Evolutionary conservation across 768 basidiomycete genomes (phyloP), one percentile per base, ranked within the genome.

Genomic region (Pisolithus tinctorius): DNA sequence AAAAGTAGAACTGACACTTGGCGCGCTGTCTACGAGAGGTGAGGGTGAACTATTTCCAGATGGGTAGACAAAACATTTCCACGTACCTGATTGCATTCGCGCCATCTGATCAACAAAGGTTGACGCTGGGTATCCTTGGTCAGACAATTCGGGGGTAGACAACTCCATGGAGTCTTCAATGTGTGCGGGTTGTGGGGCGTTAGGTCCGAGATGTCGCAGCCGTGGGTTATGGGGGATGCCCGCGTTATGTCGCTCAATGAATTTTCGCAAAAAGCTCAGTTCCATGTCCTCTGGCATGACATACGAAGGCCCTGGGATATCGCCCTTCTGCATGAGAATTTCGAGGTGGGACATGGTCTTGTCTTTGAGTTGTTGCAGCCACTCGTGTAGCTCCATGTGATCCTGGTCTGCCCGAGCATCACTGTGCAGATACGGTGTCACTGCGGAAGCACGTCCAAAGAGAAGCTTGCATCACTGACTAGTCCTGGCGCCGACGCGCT

Each of bases 261-360:
- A 90, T 68, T 85, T 87, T 55, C 86, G 81, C 42, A 90, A 78
- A 69, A 89, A 90, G 0, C 82, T 67, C 53, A 90, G 75, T 60
- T 90, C 87, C 62, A 87, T 66, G 57, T 86, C 81, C 60, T 89
- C 88, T 9, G 86, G 77, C 88, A 90, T 90, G 53, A 77, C 60
- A 65, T 89, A 89, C 23, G 88, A 86, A 3, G 88, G 88, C 16
- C 88, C 87, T 61, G 83, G 85, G 29, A 90, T 90, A 56, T 90
- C 88, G 61, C 86, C 86, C 62, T 89, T 88, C 63, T 89, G 88
- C 84, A 90, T 89, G 58, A 89, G 80, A 2, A 89, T 75, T 65
- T 90, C 88, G 42, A 90, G 75, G 69, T 90, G 86, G 44, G 86
- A 86, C 88, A 90, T 90, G 47, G 85, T 88, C 67, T 88, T 90